Conservation (phyloP, 169 alveolate species). For the Eimeria zaria region DNA sequence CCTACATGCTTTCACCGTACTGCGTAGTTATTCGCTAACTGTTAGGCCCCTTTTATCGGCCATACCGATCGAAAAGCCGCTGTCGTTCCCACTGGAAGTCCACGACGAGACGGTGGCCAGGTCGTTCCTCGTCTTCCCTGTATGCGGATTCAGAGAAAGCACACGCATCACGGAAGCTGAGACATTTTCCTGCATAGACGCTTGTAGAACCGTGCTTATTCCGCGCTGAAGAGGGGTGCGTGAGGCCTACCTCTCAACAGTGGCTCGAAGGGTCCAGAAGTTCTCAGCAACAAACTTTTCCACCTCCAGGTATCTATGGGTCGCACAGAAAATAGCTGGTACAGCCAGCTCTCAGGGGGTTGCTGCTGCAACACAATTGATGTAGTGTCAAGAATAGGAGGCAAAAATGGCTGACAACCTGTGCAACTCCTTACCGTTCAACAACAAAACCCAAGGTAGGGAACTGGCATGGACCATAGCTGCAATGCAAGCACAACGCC, state of each 20-base stretch:
- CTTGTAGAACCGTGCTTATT: background rate
- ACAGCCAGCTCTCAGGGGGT: background rate
- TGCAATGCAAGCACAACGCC: slow-evolving; percentile 75
- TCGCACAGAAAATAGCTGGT: background rate
- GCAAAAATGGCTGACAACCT: background rate
- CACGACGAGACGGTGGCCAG: slow-evolving; percentile 80
- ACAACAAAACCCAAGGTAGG: slow-evolving; percentile 99
- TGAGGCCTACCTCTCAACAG: slow-evolving; percentile 81
- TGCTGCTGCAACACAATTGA: background rate
- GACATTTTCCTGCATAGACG: background rate
- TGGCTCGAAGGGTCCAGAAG: slow-evolving; percentile 96
- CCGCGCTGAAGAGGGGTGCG: background rate
- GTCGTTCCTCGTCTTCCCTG: slow-evolving; percentile 83
- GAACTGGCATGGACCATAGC: slow-evolving; percentile 99
- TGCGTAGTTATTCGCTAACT: background rate
- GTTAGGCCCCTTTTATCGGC: background rate
- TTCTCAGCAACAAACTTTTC: slow-evolving; percentile 95
- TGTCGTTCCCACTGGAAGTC: slow-evolving; percentile 90
- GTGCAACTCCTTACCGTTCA: slow-evolving; percentile 90
- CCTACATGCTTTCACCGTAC: background rate
- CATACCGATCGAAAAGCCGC: slow-evolving; percentile 91
- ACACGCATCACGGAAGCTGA: background rate
- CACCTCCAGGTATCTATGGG: slow-evolving; percentile 90
- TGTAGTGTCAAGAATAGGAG: background rate
- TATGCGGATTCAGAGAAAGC: background rate